Evolutionary conservation across 805 yeast genomes (phyloP), one percentile per base, ranked within the genome.

Genomic region (Suhomyces kilbournensis): DNA sequence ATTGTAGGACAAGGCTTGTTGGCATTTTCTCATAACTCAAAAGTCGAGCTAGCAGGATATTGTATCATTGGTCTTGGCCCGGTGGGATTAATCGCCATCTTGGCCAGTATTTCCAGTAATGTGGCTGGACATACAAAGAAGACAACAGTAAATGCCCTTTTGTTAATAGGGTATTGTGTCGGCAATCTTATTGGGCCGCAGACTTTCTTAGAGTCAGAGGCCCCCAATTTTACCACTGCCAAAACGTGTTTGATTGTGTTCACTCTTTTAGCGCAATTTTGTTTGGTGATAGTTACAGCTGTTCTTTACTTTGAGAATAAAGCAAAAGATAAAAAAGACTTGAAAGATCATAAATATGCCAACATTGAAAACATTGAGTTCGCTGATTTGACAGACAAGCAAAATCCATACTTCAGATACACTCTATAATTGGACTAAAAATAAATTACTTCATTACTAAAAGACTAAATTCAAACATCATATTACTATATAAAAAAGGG

Each of bases 161-260:
- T 69, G 52, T 69, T 82, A 40, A 60, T 82, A 47, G 79, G 78
- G 4, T 81, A 75, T 64, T 77, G 83, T 62, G 77, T 71, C 7
- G 86, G 86, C 20, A 83, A 81, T 60, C 66, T 80, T 46, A 66
- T 74, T 47, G 86, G 86, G 1, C 84, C 86, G 1, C 83, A 79
- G 55, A 70, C 81, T 3, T 80, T 80, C 58, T 63, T 66, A 44
- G 64, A 65, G 0, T 52, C 48, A 2, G 78, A 81, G 57, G 79
- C 81, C 2, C 82, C 83, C 20, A 51, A 55, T 3, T 79, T 77
- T 56, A 60, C 61, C 10, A 68, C 72, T 38, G 83, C 77, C 15
- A 72, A 70, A 52, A 69, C 65, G 30, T 65, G 75, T 44, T 74
- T 77, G 58, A 76, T 72, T 42, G 75, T 61, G 17, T 69, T 72